Evolutionary conservation across 208 protist genomes (phyloP).

Genomic region (Dictyostelium gargantuum): DNA sequence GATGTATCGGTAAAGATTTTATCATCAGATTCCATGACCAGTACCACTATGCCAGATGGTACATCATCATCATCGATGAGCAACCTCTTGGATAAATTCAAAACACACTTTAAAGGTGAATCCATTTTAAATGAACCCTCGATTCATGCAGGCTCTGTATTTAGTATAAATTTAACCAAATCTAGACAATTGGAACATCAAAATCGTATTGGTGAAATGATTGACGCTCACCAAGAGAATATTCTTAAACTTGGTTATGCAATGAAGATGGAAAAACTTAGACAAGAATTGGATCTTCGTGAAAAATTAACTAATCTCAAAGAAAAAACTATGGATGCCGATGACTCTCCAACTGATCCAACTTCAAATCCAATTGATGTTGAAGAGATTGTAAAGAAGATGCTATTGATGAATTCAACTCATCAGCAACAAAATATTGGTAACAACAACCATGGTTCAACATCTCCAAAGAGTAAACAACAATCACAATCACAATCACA

Average conservation of each 20-base stretch:
- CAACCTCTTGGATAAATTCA: constrained; percentile 51
- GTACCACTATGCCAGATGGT: neutral
- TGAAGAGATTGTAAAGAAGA: constrained; percentile 55
- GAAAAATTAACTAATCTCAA: constrained; percentile 1
- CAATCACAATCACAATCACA: neutral
- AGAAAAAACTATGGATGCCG: neutral
- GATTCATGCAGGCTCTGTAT: constrained; percentile 52
- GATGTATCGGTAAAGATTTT: constrained; percentile 33
- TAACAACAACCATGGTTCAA: too few species aligned
- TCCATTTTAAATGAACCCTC: neutral
- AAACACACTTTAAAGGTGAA: constrained; percentile 62
- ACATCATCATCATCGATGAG: neutral
- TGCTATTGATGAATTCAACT: constrained; percentile 32
- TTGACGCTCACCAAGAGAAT: constrained; percentile 63
- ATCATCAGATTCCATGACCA: neutral
- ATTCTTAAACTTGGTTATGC: constrained; percentile 50
- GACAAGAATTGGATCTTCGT: constrained; percentile 55
- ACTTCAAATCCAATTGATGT: neutral
- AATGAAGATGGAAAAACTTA: constrained; percentile 55
- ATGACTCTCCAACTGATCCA: neutral
- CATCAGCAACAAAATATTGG: neutral
- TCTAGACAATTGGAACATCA: constrained; percentile 47
- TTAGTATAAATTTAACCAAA: constrained; percentile 45
- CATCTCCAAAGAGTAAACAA: neutral
- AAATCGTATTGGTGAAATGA: constrained; percentile 58